Conservation (phyloP, 2,329 filamentous ascomycete genomes). For the Botrytis tulipae region DNA sequence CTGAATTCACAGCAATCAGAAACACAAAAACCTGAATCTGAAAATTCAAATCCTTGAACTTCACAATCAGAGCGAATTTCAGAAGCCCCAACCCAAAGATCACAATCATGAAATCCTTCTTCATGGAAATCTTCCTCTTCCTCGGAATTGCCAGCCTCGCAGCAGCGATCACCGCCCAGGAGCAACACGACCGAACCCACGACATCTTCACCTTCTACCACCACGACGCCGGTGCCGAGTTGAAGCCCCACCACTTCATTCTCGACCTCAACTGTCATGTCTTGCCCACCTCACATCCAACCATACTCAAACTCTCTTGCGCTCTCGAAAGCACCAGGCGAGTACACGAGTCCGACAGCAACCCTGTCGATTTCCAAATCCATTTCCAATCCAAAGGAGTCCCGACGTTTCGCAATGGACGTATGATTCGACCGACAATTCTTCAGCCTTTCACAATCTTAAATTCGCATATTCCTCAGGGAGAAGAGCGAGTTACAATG, state of each 20-base stretch:
- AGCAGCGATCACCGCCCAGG: too few relatives aligned
- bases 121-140: not conserved
- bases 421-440: not conserved
- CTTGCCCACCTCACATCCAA: too few relatives aligned
- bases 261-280: not conserved
- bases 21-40: not conserved
- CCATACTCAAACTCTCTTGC: not conserved
- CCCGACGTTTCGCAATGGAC: not conserved
- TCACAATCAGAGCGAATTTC: not conserved
- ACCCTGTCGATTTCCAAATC: not conserved
- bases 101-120: not conserved
- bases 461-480: not conserved
- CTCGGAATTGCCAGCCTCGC: not conserved
- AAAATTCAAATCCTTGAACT: not conserved
- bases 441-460: not conserved
- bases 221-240: not conserved
- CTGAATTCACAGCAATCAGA: not conserved
- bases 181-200: not conserved
- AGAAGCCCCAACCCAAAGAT: not conserved
- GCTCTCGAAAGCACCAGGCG: not conserved
- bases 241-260: not conserved
- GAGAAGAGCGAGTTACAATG: not conserved
- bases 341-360: not conserved
- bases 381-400: not conserved
- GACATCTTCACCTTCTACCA: not conserved